Evolutionary conservation across 2,329 filamentous ascomycete genomes (phyloP).

Genomic region (Scedosporium dehoogii): DNA sequence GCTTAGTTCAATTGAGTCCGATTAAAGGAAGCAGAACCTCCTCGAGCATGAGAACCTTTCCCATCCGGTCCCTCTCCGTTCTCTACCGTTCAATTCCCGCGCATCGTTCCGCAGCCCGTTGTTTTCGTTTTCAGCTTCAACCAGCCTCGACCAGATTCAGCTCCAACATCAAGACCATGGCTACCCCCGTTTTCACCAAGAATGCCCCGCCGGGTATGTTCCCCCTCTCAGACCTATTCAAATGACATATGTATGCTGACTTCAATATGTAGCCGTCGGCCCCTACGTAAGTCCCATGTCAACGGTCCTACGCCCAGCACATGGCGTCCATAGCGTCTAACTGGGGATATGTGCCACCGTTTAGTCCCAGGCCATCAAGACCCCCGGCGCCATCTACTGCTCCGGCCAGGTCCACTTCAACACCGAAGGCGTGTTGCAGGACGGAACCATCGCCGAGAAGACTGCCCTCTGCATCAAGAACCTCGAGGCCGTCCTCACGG

Average conservation of each 20-base stretch:
- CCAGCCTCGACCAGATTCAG: neutral
- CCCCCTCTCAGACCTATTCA: neutral
- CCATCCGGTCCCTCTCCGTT: neutral
- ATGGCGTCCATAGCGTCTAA: constrained; percentile 10
- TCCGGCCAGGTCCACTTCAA: constrained; percentile 65
- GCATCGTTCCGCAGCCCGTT: neutral
- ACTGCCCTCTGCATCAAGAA: constrained; percentile 60
- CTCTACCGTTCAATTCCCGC: neutral
- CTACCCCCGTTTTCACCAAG: constrained; percentile 40
- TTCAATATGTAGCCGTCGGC: constrained; percentile 38
- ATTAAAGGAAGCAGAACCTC: neutral
- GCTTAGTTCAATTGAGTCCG: neutral
- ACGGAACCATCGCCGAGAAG: constrained; percentile 54
- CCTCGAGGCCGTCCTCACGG: constrained; percentile 72
- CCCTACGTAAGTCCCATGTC: constrained; percentile 44
- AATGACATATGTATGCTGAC: neutral
- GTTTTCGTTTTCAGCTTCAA: neutral
- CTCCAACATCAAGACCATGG: constrained; percentile 18
- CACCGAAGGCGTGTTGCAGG: constrained; percentile 42
- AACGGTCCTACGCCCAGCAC: neutral
- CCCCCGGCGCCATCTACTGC: constrained; percentile 54
- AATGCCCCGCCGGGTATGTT: constrained; percentile 50
- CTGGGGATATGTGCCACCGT: constrained; percentile 7
- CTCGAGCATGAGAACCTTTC: constrained; percentile 1
- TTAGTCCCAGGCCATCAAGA: constrained; percentile 59